Percentiles rank a stretch among this genome's conserved stretches.
These are phyloP conservation scores for Craterostigma plantagineum DNA, from an alignment of 257 asterid genomes.

Conservation along the genomic window DNA sequence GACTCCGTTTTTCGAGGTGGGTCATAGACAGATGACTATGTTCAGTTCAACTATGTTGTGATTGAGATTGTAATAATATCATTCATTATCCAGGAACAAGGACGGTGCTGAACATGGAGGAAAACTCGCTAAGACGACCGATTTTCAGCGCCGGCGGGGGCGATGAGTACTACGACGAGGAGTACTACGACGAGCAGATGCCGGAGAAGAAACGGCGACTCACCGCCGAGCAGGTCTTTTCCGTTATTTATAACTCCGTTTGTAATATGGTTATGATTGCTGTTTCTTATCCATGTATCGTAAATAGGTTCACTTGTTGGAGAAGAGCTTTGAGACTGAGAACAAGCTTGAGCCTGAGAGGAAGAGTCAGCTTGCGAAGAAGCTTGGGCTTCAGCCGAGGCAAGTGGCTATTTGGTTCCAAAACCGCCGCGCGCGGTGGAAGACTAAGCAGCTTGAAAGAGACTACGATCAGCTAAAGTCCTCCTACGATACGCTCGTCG, in stretches of 20 bases:
- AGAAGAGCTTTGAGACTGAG: slow-evolving; percentile 88
- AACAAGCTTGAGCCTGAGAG: slow-evolving; percentile 98
- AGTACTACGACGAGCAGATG: slow-evolving; percentile 79
- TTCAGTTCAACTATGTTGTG: background rate
- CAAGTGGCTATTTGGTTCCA: slow-evolving; percentile 99
- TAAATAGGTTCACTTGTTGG: slow-evolving; percentile 89
- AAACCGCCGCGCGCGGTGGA: slow-evolving; percentile 99
- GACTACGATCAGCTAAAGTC: slow-evolving; percentile 82
- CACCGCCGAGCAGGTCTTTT: slow-evolving; percentile 82
- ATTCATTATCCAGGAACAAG: slow-evolving; percentile 19
- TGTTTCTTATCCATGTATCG: too few relatives aligned
- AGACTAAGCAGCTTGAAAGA: slow-evolving; percentile 88
- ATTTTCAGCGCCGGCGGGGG: slow-evolving; percentile 69
- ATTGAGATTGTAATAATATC: background rate
- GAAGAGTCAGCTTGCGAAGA: slow-evolving; percentile 77
- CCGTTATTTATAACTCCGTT: too few relatives aligned
- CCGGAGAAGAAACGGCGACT: slow-evolving; percentile 98
- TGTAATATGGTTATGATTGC: too few relatives aligned
- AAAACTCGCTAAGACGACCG: slow-evolving; percentile 52
- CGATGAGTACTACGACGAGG: slow-evolving; percentile 40
- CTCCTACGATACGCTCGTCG: slow-evolving; percentile 60
- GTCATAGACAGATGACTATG: background rate
- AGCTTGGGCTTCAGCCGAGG: slow-evolving; percentile 83
- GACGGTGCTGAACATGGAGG: slow-evolving; percentile 74
- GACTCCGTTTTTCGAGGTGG: slow-evolving; percentile 68